A percentile compares a stretch with the other conserved stretches of the same genome.
phyloP scores from a whole-genome alignment of 345 rosid species.

The Lepidium sativum region DNA sequence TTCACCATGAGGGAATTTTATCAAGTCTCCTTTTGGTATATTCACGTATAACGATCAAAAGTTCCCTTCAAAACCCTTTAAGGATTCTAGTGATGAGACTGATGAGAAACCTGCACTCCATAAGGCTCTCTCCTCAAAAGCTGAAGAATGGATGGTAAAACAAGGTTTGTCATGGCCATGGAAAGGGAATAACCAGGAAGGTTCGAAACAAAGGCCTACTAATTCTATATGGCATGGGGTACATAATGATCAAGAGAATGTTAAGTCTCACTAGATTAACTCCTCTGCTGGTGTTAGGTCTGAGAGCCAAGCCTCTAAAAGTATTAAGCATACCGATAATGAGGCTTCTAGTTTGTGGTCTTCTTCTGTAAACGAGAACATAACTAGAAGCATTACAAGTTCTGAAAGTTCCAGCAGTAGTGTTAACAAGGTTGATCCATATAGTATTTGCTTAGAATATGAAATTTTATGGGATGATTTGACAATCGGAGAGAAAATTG shows the following conservation, averaged over 20 bases:
- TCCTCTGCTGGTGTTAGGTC: slow-evolving; percentile 31
- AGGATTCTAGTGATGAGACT: slow-evolving; percentile 50
- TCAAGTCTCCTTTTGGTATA: slow-evolving; percentile 44
- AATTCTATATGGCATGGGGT: slow-evolving; percentile 39
- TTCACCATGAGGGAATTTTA: slow-evolving; percentile 55
- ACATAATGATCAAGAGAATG: slow-evolving; percentile 43
- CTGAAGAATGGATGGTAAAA: slow-evolving; percentile 69
- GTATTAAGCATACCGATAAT: slow-evolving; percentile 36
- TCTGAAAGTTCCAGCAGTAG: slow-evolving; percentile 76
- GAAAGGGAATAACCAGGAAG: slow-evolving; percentile 66
- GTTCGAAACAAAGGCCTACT: slow-evolving; percentile 26
- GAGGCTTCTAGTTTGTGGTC: slow-evolving; percentile 78
- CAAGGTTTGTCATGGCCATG: slow-evolving; percentile 74
- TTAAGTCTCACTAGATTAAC: slow-evolving; percentile 26
- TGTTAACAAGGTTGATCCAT: slow-evolving; percentile 60
- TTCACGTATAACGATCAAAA: slow-evolving; percentile 42
- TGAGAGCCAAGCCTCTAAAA: slow-evolving; percentile 39
- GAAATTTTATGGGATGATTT: slow-evolving; percentile 94
- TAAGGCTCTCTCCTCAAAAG: slow-evolving; percentile 55
- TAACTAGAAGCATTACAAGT: slow-evolving; percentile 82
- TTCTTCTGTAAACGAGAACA: slow-evolving; percentile 59
- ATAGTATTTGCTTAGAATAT: slow-evolving; percentile 58
- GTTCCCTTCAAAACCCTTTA: slow-evolving; percentile 29
- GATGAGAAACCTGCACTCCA: slow-evolving; percentile 55
- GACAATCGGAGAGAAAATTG: slow-evolving; percentile 73